Evolutionary conservation across 768 basidiomycete genomes (phyloP), one percentile per base, ranked within the genome.

Genomic region (Ramaria rubella): DNA sequence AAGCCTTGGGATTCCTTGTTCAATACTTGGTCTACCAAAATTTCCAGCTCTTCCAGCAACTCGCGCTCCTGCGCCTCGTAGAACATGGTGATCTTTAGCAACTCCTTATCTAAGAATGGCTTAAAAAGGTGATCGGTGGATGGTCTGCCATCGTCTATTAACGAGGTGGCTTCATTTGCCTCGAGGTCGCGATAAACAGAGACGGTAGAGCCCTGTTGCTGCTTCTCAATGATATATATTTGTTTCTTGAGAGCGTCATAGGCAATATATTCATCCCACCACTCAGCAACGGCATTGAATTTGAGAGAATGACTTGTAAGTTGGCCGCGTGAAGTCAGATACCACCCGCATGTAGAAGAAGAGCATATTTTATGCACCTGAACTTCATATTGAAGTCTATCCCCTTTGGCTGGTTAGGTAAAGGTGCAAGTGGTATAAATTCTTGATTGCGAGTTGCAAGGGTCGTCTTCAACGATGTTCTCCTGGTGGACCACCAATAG

Each of bases 231-330:
- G 61, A 86, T 84, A 74, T 94, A 94, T 33, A 94, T 86, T 59
- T 80, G 80, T 61, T 87, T 88, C 72, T 93, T 94, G 62, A 94
- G 75, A 44, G 44, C 34, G 15, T 80, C 87, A 59, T 63, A 92
- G 84, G 86, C 81, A 44, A 94, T 90, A 67, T 94, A 94, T 49
- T 92, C 86, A 59, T 91, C 88, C 85, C 87, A 89, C 91, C 91
- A 94, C 50, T 94, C 91, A 0, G 90, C 76, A 24, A 93, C 87
- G 2, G 90, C 88, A 63, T 94, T 94, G 72, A 94, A 94, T 69
- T 91, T 90, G 65, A 94, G 79, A 8, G 90, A 87, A 46, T 68
- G 64, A 38, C 66, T 66, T n/a, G 21, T 26, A 12, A 27, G 17
- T 27, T 26, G 36, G 36, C 11, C 36, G 36, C n/a, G 30, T 14